Evolutionary conservation across 148 eudicot genomes (phyloP).

Genomic region (Rhododendron simsii): DNA sequence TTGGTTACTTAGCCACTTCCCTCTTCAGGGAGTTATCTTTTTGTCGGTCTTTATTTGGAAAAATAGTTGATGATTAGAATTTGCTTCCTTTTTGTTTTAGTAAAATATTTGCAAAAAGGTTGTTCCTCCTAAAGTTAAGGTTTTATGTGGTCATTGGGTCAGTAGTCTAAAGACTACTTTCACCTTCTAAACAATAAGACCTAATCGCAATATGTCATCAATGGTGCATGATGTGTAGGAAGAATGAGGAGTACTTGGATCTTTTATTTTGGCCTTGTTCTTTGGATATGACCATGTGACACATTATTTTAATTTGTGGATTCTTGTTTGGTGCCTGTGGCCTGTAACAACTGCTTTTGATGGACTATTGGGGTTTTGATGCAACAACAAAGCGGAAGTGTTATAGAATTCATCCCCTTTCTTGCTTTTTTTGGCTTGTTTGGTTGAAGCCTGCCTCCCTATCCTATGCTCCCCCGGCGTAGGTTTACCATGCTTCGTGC

Average conservation of each 20-base stretch:
- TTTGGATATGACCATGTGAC: neutral
- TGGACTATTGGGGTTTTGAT: neutral
- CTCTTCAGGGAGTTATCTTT: neutral
- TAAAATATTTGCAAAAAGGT: neutral
- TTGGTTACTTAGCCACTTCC: neutral
- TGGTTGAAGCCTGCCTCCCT: neutral
- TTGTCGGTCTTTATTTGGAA: neutral
- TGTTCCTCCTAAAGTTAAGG: neutral
- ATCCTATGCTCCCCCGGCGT: neutral
- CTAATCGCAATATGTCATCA: neutral
- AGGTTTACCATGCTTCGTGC: neutral
- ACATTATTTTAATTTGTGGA: neutral
- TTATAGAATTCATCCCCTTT: neutral
- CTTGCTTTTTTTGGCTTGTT: neutral
- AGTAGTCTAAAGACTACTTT: too few relatives aligned
- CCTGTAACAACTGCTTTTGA: neutral
- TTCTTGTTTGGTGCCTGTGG: neutral
- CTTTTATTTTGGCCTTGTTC: neutral
- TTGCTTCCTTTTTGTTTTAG: neutral
- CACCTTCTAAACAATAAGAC: neutral
- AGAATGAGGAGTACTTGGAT: neutral
- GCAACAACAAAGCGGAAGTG: neutral
- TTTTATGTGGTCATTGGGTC: neutral
- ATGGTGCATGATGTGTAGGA: neutral
- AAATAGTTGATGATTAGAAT: neutral